A percentile compares a stretch with the other conserved stretches of the same genome.
phyloP scores from a whole-genome alignment of 2,329 filamentous ascomycete species.

The Cordyceps cateniannulata region DNA sequence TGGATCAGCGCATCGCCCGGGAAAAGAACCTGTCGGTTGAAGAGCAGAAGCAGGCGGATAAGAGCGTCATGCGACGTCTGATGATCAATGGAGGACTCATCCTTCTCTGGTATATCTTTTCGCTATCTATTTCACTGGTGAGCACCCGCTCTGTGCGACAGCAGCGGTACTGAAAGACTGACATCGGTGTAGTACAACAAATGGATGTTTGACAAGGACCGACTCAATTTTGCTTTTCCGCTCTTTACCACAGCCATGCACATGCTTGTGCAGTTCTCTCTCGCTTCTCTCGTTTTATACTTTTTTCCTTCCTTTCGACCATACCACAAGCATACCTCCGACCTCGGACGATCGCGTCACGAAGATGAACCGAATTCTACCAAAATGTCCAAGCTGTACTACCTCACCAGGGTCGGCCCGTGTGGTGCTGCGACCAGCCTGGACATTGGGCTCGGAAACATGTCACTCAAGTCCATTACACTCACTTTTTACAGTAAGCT shows the following conservation, averaged over 20 bases:
- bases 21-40: conserved; percentile 57
- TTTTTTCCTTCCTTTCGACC: conserved; percentile 79
- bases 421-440: conserved; percentile 90
- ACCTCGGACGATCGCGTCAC: conserved; percentile 44
- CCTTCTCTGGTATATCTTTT: conserved; percentile 82
- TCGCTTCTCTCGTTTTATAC: conserved; percentile 72
- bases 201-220: conserved; percentile 92
- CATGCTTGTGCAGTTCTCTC: conserved; percentile 88
- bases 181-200: conserved; percentile 87
- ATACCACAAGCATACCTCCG: conserved; percentile 39
- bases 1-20: conserved; percentile 63
- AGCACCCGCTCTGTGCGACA: conserved; percentile 28
- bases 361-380: conserved; percentile 48
- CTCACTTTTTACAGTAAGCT: conserved; percentile 86
- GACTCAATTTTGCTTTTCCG: conserved; percentile 87
- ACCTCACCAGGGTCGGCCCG: conserved; percentile 82
- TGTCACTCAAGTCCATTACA: conserved; percentile 90
- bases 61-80: conserved; percentile 61
- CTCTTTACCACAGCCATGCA: conserved; percentile 93
- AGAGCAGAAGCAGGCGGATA: conserved; percentile 70
- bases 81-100: conserved; percentile 77
- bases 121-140: conserved; percentile 85
- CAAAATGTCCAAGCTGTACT: conserved; percentile 86
- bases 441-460: conserved; percentile 94
- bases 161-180: conserved; percentile 11